Conservation (phyloP, 805 yeast genomes). For the Lipomyces yamanashiensis region DNA sequence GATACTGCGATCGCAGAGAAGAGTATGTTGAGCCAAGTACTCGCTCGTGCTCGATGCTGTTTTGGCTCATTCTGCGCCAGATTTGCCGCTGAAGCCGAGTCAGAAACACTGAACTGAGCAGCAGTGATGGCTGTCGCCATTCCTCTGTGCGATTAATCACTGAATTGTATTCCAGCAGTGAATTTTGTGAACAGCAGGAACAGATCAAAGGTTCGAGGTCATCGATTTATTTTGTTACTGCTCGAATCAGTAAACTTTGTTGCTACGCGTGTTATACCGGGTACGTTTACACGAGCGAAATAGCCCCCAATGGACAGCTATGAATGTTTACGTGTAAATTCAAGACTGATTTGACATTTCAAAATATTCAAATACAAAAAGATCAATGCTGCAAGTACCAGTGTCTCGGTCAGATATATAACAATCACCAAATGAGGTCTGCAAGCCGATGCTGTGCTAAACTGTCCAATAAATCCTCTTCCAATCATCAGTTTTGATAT, state of each 20-base stretch:
- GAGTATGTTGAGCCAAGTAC: background rate
- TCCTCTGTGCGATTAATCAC: background rate
- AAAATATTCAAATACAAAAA: background rate
- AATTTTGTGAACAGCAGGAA: no score
- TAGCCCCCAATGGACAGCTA: background rate
- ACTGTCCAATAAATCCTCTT: no score
- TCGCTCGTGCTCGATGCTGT: background rate
- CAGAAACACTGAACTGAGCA: background rate
- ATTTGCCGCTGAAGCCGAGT: background rate
- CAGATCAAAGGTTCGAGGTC: no score
- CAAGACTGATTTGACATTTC: background rate
- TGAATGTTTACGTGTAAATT: background rate
- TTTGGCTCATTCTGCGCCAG: background rate
- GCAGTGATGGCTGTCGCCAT: slow-evolving; percentile 19
- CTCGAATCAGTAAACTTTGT: background rate
- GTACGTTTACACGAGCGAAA: background rate
- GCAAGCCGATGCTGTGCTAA: no score
- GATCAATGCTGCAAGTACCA: background rate
- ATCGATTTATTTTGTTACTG: no score
- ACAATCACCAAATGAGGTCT: background rate
- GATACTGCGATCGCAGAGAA: background rate
- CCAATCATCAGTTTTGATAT: background rate
- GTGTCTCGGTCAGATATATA: background rate
- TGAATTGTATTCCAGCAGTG: background rate
- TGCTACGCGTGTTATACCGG: slow-evolving; percentile 1